A percentile compares a stretch with the other conserved stretches of the same genome.
phyloP scores from a whole-genome alignment of 805 yeast genomes.

The Barnettozyma sucrosica region DNA sequence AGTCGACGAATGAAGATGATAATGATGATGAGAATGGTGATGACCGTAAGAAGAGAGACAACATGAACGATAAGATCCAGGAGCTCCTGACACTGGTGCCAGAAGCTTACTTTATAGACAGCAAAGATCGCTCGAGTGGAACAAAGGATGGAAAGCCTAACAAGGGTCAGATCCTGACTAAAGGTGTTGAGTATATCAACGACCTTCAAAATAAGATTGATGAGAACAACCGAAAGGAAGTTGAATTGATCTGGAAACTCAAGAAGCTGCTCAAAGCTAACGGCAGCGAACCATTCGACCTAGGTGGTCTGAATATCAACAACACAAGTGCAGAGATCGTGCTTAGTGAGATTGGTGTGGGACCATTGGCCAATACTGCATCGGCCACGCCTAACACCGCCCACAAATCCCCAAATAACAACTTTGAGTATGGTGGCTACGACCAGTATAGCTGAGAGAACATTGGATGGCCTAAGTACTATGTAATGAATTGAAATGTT shows the following conservation, averaged over 20 bases:
- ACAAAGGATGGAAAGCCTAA: conserved; percentile 83
- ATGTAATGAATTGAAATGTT: conserved; percentile 1
- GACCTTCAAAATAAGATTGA: conserved; percentile 68
- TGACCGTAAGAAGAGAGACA: conserved; percentile 43
- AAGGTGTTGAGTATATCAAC: conserved; percentile 68
- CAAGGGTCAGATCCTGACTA: conserved; percentile 74
- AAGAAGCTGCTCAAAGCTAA: conserved; percentile 45
- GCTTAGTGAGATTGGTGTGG: conserved; percentile 74
- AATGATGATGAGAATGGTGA: conserved; percentile 11
- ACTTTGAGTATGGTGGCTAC: conserved; percentile 35
- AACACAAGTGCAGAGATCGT: conserved; percentile 78
- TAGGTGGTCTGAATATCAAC: conserved; percentile 33
- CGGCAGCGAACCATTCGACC: conserved; percentile 33
- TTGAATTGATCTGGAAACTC: conserved; percentile 58
- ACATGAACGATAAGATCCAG: conserved; percentile 52
- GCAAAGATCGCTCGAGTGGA: conserved; percentile 45
- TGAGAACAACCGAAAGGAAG: conserved; percentile 71
- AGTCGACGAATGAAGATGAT: conserved; percentile 2
- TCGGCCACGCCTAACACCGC: conserved; percentile 26
- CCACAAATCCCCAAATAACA: conserved; percentile 24
- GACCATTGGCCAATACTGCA: conserved; percentile 53
- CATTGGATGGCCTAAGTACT: background rate
- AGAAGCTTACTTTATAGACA: conserved; percentile 38
- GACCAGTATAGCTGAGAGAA: conserved; percentile 27
- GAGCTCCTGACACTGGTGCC: conserved; percentile 43